Evolutionary conservation across 2,329 filamentous ascomycete species (phyloP).

Genomic region (Aspergillus puulaauensis): DNA sequence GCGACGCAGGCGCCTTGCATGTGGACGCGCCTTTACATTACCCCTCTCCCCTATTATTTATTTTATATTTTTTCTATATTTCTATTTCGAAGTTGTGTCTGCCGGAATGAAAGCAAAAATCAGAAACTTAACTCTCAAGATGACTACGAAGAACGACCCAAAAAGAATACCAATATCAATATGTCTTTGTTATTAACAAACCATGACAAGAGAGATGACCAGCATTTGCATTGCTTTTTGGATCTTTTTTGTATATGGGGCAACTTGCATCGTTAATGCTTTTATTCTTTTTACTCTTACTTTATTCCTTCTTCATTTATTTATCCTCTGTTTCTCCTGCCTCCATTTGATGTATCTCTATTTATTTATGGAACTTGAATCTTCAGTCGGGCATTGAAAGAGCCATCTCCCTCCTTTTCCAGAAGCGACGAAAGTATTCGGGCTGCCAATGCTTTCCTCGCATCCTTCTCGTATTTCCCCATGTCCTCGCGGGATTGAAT

Average conservation of each 20-base stretch:
- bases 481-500: too few relatives aligned
- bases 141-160: constrained; percentile 37
- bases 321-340: constrained; percentile 17
- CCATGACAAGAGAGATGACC: constrained; percentile 35
- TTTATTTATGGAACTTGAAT: not conserved
- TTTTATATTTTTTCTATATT: constrained; percentile 12
- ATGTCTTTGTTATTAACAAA: constrained; percentile 21
- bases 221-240: constrained; percentile 38
- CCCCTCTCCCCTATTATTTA: constrained; percentile 10
- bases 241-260: constrained; percentile 33
- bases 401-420: too few relatives aligned
- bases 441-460: too few relatives aligned
- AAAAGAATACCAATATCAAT: constrained; percentile 25
- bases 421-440: too few relatives aligned
- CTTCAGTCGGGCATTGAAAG: too few relatives aligned
- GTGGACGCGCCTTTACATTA: constrained; percentile 23
- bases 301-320: constrained; percentile 16
- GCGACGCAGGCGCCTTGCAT: constrained; percentile 27
- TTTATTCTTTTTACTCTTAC: constrained; percentile 20
- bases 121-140: constrained; percentile 26
- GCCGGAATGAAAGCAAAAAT: constrained; percentile 23
- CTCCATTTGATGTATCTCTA: constrained; percentile 12
- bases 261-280: constrained; percentile 27
- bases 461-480: too few relatives aligned
- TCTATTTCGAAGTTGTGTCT: constrained; percentile 18